Evolutionary conservation across 495 filamentous ascomycete genomes (phyloP), one percentile per base, ranked within the genome.

Genomic region (Neohortaea acidophila): DNA sequence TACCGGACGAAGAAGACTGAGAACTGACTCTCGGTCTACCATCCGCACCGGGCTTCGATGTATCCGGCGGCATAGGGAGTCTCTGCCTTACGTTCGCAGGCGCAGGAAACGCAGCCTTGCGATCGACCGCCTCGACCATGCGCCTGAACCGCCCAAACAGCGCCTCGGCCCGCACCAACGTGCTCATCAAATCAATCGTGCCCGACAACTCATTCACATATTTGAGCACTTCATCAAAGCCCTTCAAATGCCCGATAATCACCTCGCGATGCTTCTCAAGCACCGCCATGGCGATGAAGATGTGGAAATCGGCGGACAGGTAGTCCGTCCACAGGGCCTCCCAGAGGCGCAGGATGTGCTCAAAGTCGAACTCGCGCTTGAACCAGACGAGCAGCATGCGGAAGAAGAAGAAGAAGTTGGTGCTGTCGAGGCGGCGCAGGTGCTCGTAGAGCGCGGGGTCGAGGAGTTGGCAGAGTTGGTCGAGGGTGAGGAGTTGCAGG

Each of bases 351-450:
- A 96, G 63, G 21, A 92, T 72, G 52, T 94, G 83, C 26, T 64
- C 53, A 82, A 84, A 96, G 50, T 72, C 67, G 51, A 96, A 97
- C 59, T 97, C 89, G 3, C 89, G 80, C 62, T 97, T 96, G 59
- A 86, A 97, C 87, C 87, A 96, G 14, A 97, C 89, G 0, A 97
- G 66, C 18, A 97, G 65, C 86, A 94, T 94, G 18, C 89, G 77
- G 70, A 96, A 97, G 67, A 96, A 96, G 66, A 97, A 97, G 59
- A 97, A 97, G 60, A 96, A 97, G 59, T 97, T 96, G 14, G 89
- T 96, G 49, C 76, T 84, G 45, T 96, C 91, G 18, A 86, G 84
- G 6, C 68, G 73, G 53, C 93, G 73, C 0, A 97, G 68, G 53
- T 97, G 89, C 8, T 82, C 61, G 52, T 94, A 96, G 26, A 97